A percentile compares a stretch with the other conserved stretches of the same genome.
These are phyloP conservation scores for Hypoxylon sp. DNA, from an alignment of 2,329 filamentous ascomycete species.

Conservation along the genomic window DNA sequence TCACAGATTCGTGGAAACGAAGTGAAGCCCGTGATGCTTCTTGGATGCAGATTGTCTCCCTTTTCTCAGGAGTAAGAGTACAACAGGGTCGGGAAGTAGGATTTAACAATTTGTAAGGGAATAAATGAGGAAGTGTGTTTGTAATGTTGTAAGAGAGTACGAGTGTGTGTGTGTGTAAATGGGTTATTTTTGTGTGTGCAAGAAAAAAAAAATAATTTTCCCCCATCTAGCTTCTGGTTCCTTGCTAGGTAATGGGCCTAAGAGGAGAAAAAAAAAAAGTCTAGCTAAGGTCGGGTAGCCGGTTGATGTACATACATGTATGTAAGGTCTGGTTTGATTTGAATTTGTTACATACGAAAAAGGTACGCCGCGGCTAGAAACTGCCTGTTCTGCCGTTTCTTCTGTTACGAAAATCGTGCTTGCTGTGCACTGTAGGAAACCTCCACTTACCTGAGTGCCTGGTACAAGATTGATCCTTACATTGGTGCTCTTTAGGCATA, in stretches of 20 bases:
- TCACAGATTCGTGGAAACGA: constrained; percentile 24
- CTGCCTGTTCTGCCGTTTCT: constrained; percentile 6
- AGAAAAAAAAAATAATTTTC: constrained; percentile 30
- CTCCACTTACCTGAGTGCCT: constrained; percentile 16
- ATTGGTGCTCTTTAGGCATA: not conserved
- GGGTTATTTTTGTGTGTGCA: constrained; percentile 44
- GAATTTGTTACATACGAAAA: constrained; percentile 34
- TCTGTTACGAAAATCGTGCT: constrained; percentile 17
- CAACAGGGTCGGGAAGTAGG: constrained; percentile 32
- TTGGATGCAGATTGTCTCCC: constrained; percentile 31
- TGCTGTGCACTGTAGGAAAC: constrained; percentile 14
- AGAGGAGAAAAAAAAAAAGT: constrained; percentile 26
- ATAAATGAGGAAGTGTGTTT: constrained; percentile 42
- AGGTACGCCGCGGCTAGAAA: constrained; percentile 32
- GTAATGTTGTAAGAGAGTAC: constrained; percentile 31
- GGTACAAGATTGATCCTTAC: not conserved
- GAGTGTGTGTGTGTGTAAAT: constrained; percentile 34
- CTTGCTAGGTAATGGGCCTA: constrained; percentile 42
- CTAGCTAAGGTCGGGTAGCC: constrained; percentile 41
- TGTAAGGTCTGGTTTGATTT: constrained; percentile 25
- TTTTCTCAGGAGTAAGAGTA: constrained; percentile 28
- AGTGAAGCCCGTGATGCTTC: constrained; percentile 27
- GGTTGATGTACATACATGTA: constrained; percentile 12
- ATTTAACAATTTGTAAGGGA: constrained; percentile 43
- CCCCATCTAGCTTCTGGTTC: constrained; percentile 27